A percentile compares a stretch with the other conserved stretches of the same genome.
Evolutionary conservation across 129 eudicot genomes (phyloP).

Genomic region (Cynara cardunculus): DNA sequence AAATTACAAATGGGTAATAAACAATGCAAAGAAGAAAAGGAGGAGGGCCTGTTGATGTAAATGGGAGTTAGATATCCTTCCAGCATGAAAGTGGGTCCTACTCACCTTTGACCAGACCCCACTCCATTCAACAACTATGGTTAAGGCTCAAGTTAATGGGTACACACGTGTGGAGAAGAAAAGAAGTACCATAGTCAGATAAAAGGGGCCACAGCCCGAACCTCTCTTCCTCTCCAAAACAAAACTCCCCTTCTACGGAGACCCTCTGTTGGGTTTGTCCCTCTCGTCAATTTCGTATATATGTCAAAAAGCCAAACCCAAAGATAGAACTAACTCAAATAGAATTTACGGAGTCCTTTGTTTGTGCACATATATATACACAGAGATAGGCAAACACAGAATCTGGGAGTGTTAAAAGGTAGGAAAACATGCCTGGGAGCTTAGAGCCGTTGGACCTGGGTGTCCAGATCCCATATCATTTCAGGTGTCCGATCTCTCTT

Average conservation of each 20-base stretch:
- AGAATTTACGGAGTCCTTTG: slow-evolving; percentile 29
- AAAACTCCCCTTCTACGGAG: slow-evolving; percentile 26
- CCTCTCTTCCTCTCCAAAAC: slow-evolving; percentile 35
- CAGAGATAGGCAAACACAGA: neutral
- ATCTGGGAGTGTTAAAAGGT: neutral
- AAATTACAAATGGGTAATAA: slow-evolving; percentile 9
- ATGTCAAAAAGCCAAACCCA: slow-evolving; percentile 17
- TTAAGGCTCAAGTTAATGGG: slow-evolving; percentile 34
- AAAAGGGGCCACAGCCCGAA: slow-evolving; percentile 28
- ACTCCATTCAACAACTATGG: slow-evolving; percentile 45
- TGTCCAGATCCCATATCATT: slow-evolving; percentile 80
- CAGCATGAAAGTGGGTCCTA: slow-evolving; percentile 38
- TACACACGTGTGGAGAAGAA: slow-evolving; percentile 70
- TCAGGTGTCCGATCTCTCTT: slow-evolving; percentile 81
- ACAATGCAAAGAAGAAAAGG: slow-evolving; percentile 24
- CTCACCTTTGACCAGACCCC: slow-evolving; percentile 46
- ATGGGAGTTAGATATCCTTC: slow-evolving; percentile 46
- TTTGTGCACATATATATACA: neutral
- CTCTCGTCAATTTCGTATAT: slow-evolving; percentile 14
- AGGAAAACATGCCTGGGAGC: slow-evolving; percentile 54
- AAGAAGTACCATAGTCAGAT: slow-evolving; percentile 38
- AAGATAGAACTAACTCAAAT: slow-evolving; percentile 19
- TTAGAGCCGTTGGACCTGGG: slow-evolving; percentile 57
- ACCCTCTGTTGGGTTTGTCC: slow-evolving; percentile 14
- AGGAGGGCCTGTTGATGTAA: slow-evolving; percentile 28